phyloP scores from a whole-genome alignment of 108 stramenopile species.

The Cyclotella kingstonii region DNA sequence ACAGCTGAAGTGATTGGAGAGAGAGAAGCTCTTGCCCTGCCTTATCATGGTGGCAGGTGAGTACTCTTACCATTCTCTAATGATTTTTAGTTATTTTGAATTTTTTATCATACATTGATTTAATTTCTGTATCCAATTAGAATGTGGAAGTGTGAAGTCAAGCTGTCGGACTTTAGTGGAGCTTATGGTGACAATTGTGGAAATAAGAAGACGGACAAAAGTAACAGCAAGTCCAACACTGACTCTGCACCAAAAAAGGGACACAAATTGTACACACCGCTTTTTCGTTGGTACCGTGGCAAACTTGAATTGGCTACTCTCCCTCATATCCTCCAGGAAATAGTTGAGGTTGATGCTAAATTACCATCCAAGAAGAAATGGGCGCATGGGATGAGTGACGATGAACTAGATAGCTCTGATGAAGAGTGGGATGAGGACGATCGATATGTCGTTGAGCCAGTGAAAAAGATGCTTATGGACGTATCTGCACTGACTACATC shows the following conservation, averaged over 20 bases:
- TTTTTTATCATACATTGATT: not conserved
- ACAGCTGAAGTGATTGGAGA: conserved; percentile 58
- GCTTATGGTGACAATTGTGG: conserved; percentile 29
- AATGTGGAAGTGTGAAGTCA: conserved; percentile 63
- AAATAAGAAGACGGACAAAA: conserved; percentile 5
- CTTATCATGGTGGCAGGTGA: conserved; percentile 63
- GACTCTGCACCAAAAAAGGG: not conserved
- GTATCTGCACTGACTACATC: conserved; percentile 26
- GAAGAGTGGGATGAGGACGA: conserved; percentile 37
- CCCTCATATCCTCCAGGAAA: conserved; percentile 57
- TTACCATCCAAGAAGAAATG: conserved; percentile 22
- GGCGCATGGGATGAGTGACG: conserved; percentile 16
- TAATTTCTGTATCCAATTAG: conserved; percentile 6
- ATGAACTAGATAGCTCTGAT: conserved; percentile 42
- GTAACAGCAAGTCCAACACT: not conserved
- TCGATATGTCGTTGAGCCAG: too few relatives aligned
- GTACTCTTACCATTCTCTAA: not conserved
- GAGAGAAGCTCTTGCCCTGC: conserved; percentile 58
- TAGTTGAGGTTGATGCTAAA: conserved; percentile 30
- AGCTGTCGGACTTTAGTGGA: conserved; percentile 29
- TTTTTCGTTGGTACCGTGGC: conserved; percentile 48
- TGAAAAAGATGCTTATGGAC: conserved; percentile 26
- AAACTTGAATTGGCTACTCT: conserved; percentile 56
- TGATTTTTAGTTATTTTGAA: not conserved
- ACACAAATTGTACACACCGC: conserved; percentile 34